These are phyloP conservation scores for Phytophthora cactorum DNA, from an alignment of 352 stramenopile genomes.

Conservation along the genomic window DNA sequence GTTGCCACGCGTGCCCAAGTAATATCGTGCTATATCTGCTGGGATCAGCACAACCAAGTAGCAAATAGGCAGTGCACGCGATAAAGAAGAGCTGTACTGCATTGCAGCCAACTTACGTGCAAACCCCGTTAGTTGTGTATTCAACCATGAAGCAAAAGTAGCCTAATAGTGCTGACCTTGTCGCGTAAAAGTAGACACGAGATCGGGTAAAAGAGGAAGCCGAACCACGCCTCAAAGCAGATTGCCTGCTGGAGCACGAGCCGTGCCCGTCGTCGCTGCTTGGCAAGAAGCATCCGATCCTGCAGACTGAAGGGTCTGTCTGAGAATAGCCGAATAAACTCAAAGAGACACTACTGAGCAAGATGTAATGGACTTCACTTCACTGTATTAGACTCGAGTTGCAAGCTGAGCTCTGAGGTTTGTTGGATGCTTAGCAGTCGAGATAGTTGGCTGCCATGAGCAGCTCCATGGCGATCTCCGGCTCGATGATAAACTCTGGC, in stretches of 20 bases:
- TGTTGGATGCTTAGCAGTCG: constrained; percentile 57
- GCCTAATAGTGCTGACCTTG: constrained; percentile 43
- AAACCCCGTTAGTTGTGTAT: neutral
- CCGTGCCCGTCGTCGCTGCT: constrained; percentile 44
- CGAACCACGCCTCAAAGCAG: constrained; percentile 62
- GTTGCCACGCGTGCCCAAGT: constrained; percentile 63
- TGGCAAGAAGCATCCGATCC: constrained; percentile 40
- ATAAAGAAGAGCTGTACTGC: constrained; percentile 51
- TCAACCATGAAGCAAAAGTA: constrained; percentile 4
- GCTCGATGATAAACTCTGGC: constrained; percentile 98
- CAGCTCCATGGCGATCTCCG: constrained; percentile 97
- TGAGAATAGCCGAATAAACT: constrained; percentile 20
- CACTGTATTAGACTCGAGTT: constrained; percentile 35
- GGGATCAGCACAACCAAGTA: constrained; percentile 53
- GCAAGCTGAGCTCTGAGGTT: neutral
- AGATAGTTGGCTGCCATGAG: constrained; percentile 98
- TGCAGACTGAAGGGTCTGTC: constrained; percentile 19
- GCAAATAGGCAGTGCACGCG: constrained; percentile 44
- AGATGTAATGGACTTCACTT: neutral
- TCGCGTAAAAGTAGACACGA: constrained; percentile 63
- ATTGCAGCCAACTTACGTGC: constrained; percentile 35
- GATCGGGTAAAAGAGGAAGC: constrained; percentile 64
- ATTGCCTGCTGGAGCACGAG: constrained; percentile 68
- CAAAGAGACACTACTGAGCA: constrained; percentile 5
- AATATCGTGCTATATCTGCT: constrained; percentile 60